phyloP scores from a whole-genome alignment of 176 grass and related monocot species.

The Triticum aestivum region DNA sequence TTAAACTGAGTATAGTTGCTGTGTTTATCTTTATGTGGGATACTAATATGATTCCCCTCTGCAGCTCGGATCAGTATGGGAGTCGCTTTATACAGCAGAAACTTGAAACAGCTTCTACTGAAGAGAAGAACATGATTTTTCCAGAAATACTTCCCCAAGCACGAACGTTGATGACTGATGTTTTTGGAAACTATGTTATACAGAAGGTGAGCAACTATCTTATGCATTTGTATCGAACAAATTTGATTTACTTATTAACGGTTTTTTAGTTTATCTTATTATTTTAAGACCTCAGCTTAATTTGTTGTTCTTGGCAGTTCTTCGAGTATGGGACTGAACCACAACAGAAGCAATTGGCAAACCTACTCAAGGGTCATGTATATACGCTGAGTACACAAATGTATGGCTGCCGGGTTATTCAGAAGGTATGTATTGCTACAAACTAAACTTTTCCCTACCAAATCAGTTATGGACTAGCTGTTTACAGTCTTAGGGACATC shows the following conservation, averaged over 20 bases:
- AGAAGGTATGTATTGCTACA: conserved; percentile 63
- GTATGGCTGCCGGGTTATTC: conserved; percentile 98
- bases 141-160: conserved; percentile 93
- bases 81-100: conserved; percentile 99
- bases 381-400: conserved; percentile 89
- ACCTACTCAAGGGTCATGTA: conserved; percentile 70
- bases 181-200: conserved; percentile 99
- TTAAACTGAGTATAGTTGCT: neutral
- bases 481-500: neutral
- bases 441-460: conserved; percentile 5
- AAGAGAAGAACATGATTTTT: conserved; percentile 93
- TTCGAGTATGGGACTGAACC: conserved; percentile 87
- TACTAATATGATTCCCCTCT: conserved; percentile 12
- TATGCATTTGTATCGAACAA: conserved; percentile 1
- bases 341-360: conserved; percentile 81
- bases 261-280: neutral
- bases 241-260: neutral
- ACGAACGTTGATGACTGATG: conserved; percentile 92
- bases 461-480: neutral
- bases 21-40: conserved; percentile 1
- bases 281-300: conserved; percentile 7
- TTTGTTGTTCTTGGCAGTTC: conserved; percentile 61
- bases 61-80: conserved; percentile 92
- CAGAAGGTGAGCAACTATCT: conserved; percentile 71
- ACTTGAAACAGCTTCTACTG: conserved; percentile 77